phyloP scores from a whole-genome alignment of 176 grass and related monocot genomes.

The Aegilops tauschii region DNA sequence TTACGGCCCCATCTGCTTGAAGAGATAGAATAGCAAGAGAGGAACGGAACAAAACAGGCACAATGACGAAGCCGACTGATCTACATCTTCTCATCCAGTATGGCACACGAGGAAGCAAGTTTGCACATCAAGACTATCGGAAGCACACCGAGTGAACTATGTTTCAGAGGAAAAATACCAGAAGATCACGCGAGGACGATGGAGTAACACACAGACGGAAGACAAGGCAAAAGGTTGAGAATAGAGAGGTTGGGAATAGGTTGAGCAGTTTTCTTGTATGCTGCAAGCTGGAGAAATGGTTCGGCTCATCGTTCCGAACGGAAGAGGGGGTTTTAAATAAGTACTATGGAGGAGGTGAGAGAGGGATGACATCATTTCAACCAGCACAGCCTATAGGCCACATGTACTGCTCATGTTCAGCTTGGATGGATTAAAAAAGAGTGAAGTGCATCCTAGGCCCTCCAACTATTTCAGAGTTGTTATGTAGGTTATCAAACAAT shows the following conservation, averaged over 20 bases:
- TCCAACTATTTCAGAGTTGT: not conserved
- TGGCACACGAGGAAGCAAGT: not conserved
- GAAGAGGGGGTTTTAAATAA: slow-evolving; percentile 45
- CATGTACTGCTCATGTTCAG: not conserved
- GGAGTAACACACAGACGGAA: not conserved
- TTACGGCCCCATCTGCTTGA: not conserved
- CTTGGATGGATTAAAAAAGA: not conserved
- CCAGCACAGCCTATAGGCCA: slow-evolving; percentile 18
- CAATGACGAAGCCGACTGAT: not conserved
- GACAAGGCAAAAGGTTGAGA: not conserved
- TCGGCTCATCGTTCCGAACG: slow-evolving; percentile 24
- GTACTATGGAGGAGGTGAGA: not conserved
- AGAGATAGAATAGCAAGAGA: not conserved
- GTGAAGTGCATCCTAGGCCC: not conserved
- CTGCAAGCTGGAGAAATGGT: not conserved
- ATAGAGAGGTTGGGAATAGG: not conserved
- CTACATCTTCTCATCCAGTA: not conserved
- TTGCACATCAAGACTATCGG: not conserved
- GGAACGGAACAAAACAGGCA: not conserved
- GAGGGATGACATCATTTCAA: slow-evolving; percentile 43
- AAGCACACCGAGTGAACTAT: not conserved
- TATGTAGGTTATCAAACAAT: too few relatives aligned
- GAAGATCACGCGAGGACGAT: not conserved
- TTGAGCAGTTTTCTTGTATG: not conserved
- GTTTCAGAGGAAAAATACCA: not conserved